Base-by-base conservation (phyloP, 805 yeast species). In the Ogataea philodendri region DNA sequence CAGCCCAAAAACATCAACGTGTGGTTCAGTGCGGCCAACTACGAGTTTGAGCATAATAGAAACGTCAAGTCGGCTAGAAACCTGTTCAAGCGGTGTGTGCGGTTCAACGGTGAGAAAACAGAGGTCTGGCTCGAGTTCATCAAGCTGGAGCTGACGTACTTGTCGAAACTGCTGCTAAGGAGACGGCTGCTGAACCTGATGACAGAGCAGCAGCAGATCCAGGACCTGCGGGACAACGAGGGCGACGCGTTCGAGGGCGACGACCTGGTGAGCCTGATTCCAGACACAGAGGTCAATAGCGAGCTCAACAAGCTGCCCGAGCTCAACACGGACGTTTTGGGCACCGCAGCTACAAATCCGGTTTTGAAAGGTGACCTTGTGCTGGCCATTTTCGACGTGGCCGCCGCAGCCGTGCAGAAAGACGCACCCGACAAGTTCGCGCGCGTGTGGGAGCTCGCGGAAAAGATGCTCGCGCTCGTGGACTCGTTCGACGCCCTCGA, bases 11-110 rank as follows among this genome's bases (percentile, higher is more conserved):
- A 89, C 54, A 75, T 87, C 2, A 84, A 81, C 49, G 84, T 90
- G 11, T 93, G 98, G 98, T 76, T 93, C 26, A 76, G 86, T 52
- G 97, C 96, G 15, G 96, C 97, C 19, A 85, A 85, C 55, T 87
- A 86, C 62, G 97, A 93, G 63, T 81, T 85, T 52, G 96, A 90
- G 49, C 75, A 74, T 18, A 87, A 93, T 60, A 84, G 90, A 25
- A 84, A 88, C 50, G 85, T 95, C 28, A 79, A 82, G 54, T 89
- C 95, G 29, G 89, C 97, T 15, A 74, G 99, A 59, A 76, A 78
- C 7, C 70, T 93, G 16, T 78, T 88, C 59, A 96, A 89, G 60
- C 76, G 84, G 47, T 95, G 83, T 20, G 67, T 93, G 25, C 72
- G 95, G 58, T 84, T 93, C 59, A 90, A 90, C 55, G 72, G 82